Conservation (phyloP, 306 rosid genomes). For the Benincasa hispida region DNA sequence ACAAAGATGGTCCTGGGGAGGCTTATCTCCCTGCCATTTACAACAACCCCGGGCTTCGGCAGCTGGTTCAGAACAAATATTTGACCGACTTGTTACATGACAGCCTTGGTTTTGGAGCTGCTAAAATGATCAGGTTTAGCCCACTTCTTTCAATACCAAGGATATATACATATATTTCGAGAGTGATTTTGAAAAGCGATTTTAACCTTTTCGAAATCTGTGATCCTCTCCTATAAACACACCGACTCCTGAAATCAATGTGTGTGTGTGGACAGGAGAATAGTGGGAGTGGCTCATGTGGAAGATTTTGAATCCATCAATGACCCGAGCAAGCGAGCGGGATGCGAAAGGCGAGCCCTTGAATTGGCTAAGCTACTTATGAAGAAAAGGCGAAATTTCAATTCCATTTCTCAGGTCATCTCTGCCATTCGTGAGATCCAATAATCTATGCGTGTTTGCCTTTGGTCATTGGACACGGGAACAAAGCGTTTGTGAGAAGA, state of each 20-base stretch:
- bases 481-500: not conserved
- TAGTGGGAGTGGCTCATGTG: conserved; percentile 85
- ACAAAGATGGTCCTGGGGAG: conserved; percentile 67
- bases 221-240: too few species aligned
- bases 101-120: conserved; percentile 80
- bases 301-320: conserved; percentile 73
- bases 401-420: conserved; percentile 38
- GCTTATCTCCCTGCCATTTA: conserved; percentile 74
- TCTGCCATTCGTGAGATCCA: conserved; percentile 24
- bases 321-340: conserved; percentile 55
- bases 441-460: not conserved
- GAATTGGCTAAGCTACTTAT: conserved; percentile 55
- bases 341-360: conserved; percentile 57
- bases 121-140: conserved; percentile 75
- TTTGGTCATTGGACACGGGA: too few species aligned
- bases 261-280: conserved; percentile 40
- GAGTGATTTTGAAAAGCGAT: too few species aligned
- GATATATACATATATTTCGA: too few species aligned
- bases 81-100: conserved; percentile 61
- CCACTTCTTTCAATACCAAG: too few species aligned
- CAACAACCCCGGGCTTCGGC: conserved; percentile 47
- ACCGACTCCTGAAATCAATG: too few species aligned
- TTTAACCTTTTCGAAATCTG: too few species aligned
- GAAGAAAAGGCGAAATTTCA: conserved; percentile 55
- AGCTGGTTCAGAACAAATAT: conserved; percentile 48